Conservation (phyloP, 1,139 yeast species). For the Yamadazyma friedrichii region DNA sequence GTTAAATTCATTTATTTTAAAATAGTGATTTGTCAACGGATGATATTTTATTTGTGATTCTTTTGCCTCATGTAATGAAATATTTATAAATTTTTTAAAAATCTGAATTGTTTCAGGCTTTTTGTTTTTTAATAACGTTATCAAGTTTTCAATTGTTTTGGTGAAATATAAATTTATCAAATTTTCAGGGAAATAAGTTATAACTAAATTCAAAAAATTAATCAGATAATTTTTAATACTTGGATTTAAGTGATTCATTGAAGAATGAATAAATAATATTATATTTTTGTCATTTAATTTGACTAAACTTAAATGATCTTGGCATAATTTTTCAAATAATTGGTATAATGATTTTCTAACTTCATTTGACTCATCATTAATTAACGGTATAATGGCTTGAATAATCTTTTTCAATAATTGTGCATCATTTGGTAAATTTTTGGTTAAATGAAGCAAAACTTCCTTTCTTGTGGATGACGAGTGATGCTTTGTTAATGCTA, state of each 20-base stretch:
- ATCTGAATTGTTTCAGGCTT: constrained; percentile 41
- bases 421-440: constrained; percentile 45
- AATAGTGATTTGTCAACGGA: constrained; percentile 48
- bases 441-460: constrained; percentile 53
- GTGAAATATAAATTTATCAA: constrained; percentile 58
- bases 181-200: constrained; percentile 46
- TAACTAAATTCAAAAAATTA: constrained; percentile 54
- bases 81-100: constrained; percentile 37
- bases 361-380: constrained; percentile 58
- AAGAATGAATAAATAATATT: constrained; percentile 77
- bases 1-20: constrained; percentile 49
- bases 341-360: constrained; percentile 64
- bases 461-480: constrained; percentile 72
- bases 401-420: constrained; percentile 59
- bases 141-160: constrained; percentile 55
- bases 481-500: constrained; percentile 77
- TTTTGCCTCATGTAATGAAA: constrained; percentile 29
- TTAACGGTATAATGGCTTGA: constrained; percentile 53
- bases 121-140: constrained; percentile 63
- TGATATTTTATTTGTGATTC: constrained; percentile 24
- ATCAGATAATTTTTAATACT: constrained; percentile 72
- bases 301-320: constrained; percentile 54
- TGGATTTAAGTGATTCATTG: constrained; percentile 89
- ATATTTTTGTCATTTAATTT: constrained; percentile 66
- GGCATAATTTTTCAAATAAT: constrained; percentile 51